Evolutionary conservation across 202 grass and related monocot genomes (phyloP).

Genomic region (Schoenoplectus triqueter): DNA sequence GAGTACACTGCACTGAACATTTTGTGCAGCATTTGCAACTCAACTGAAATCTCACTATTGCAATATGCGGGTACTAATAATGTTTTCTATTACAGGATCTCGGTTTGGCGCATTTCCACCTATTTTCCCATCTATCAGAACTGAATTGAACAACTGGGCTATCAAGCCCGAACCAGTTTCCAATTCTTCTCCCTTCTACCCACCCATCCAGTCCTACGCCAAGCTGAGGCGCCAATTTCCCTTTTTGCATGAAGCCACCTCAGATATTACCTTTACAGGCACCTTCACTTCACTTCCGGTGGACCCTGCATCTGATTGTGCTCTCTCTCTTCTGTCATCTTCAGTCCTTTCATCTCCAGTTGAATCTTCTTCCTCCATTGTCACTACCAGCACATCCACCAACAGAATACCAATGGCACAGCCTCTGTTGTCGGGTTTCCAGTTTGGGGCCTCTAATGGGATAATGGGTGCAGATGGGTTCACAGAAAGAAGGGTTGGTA

Average conservation of each 20-base stretch:
- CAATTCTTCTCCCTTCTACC: slow-evolving; percentile 19
- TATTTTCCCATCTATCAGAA: slow-evolving; percentile 32
- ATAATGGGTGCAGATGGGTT: slow-evolving; percentile 37
- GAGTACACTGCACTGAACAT: not conserved
- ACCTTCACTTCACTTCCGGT: slow-evolving; percentile 41
- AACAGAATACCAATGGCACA: slow-evolving; percentile 54
- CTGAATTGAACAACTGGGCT: slow-evolving; percentile 25
- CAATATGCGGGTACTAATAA: slow-evolving; percentile 5
- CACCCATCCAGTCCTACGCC: slow-evolving; percentile 29
- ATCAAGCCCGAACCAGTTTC: slow-evolving; percentile 33
- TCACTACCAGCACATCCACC: slow-evolving; percentile 51
- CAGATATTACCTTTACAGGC: slow-evolving; percentile 44
- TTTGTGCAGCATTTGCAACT: not conserved
- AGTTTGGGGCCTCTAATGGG: slow-evolving; percentile 47
- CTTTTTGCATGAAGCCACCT: slow-evolving; percentile 60
- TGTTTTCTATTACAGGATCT: slow-evolving; percentile 27
- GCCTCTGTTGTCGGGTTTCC: slow-evolving; percentile 56
- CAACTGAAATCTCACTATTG: not conserved
- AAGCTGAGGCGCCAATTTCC: slow-evolving; percentile 74
- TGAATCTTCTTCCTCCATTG: slow-evolving; percentile 44
- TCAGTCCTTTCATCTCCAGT: slow-evolving; percentile 51
- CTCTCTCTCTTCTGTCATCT: slow-evolving; percentile 99
- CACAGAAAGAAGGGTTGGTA: slow-evolving; percentile 47
- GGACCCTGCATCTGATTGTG: slow-evolving; percentile 72
- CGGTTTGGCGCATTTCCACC: slow-evolving; percentile 21